Percentiles rank a stretch among this genome's conserved stretches.
Evolutionary conservation across 1,284 basidiomycete genomes (phyloP).

Genomic region (Apiotrichum gracile): DNA sequence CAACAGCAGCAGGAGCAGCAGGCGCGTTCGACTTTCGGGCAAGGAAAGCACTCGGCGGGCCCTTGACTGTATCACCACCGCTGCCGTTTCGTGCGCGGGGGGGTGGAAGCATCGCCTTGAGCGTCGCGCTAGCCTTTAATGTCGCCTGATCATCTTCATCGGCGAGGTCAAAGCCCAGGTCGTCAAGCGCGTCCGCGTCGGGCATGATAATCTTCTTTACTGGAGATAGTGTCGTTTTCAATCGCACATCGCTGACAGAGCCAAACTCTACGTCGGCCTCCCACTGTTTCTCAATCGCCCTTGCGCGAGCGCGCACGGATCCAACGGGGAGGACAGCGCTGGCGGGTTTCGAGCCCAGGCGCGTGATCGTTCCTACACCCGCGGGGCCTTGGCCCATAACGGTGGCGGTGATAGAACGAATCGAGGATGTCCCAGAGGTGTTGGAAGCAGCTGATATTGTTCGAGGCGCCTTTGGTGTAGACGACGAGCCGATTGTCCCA

Average conservation of each 20-base stretch:
- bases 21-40: not conserved
- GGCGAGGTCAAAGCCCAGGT: constrained; percentile 29
- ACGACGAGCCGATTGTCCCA: not conserved
- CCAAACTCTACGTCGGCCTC: constrained; percentile 34
- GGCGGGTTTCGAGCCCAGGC: constrained; percentile 16
- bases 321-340: constrained; percentile 11
- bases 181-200: constrained; percentile 33
- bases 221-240: not conserved
- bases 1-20: no score
- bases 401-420: constrained; percentile 20
- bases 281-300: constrained; percentile 24
- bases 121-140: constrained; percentile 38
- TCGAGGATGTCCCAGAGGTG: constrained; percentile 10
- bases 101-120: constrained; percentile 40
- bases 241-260: not conserved
- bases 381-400: constrained; percentile 31
- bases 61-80: constrained; percentile 10
- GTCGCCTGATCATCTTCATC: constrained; percentile 41
- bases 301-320: constrained; percentile 26
- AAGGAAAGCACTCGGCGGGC: not conserved
- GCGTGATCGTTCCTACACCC: constrained; percentile 38
- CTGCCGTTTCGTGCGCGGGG: constrained; percentile 15
- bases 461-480: not conserved
- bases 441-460: constrained; percentile 7
- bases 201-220: constrained; percentile 13